These are phyloP conservation scores for Hypoxylon cercidicola DNA, from an alignment of 495 filamentous ascomycete species.

Conservation along the genomic window DNA sequence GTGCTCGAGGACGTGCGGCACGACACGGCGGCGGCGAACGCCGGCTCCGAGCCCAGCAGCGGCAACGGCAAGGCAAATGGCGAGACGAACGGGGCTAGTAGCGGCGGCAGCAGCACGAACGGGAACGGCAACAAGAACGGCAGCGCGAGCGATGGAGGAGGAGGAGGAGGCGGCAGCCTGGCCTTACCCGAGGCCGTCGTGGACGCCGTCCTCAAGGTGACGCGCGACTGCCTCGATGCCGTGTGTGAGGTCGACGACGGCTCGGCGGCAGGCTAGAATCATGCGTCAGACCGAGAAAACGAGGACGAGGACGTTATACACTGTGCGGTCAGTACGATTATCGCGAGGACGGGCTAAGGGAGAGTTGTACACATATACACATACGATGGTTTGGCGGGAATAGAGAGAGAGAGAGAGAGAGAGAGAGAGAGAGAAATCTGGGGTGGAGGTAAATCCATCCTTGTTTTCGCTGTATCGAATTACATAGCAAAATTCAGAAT, in stretches of 20 bases:
- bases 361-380: no score
- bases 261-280: conserved; percentile 29
- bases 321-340: background rate
- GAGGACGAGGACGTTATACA: background rate
- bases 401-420: background rate
- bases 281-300: background rate
- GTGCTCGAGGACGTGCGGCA: conserved; percentile 64
- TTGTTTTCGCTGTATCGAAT: background rate
- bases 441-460: background rate
- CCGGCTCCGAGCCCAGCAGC: conserved; percentile 16
- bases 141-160: background rate
- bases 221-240: conserved; percentile 60
- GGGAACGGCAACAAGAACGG: conserved; percentile 8
- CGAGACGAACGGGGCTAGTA: conserved; percentile 39
- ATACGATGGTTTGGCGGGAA: background rate
- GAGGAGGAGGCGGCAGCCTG: conserved; percentile 44
- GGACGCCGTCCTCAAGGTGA: conserved; percentile 63
- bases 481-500: conserved; percentile 12
- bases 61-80: conserved; percentile 13
- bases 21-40: conserved; percentile 50
- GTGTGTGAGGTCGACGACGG: conserved; percentile 60
- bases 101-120: conserved; percentile 31
- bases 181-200: conserved; percentile 62
- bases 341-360: no score
- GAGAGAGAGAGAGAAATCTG: background rate